Evolutionary conservation across 1,139 yeast genomes (phyloP), one percentile per base, ranked within the genome.

Genomic region (Kodamaea plutei): DNA sequence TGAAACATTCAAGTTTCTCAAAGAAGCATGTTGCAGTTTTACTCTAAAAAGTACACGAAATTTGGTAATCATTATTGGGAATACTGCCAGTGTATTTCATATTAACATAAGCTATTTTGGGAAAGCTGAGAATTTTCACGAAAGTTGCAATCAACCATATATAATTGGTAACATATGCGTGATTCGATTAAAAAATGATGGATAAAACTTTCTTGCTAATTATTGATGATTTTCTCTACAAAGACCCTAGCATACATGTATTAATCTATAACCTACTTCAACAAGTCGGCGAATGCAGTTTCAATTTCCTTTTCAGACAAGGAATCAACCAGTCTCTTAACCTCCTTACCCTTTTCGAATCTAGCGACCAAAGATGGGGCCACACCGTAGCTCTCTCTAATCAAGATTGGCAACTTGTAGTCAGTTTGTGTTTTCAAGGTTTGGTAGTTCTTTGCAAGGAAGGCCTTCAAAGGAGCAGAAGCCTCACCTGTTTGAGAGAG

Each of bases 401-500:
- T 71, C 50, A 84, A 69, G 36, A 84, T 76, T 13, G 91, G 93
- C 25, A 81, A 63, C 43, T 57, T 48, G 45, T 61, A 41, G 36
- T 62, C 50, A 46, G 60, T 54, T 43, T 59, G 64, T 25, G 68
- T 52, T 57, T 81, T 83, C 52, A 84, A 64, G 17, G 62, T 51
- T 13, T 80, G 75, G 56, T 83, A 84, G 56, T 78, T 68, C 39
- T 71, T 64, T 36, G 73, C 58, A 47, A 83, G 67, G 51, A 81
- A 84, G 24, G 72, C 60, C 56, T 84, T 72, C 48, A 81, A 67
- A 16, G 84, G 79, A 15, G 69, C 66, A 16, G 88, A 75, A 8
- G 85, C 77, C 41, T 77, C 76, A 20, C 85, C 84, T 17, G 84
- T 73, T 58, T 83, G 93, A 31, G 87, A 79, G 43, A 84, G 70